These are phyloP conservation scores for Sordariomycetes sp. DNA, from an alignment of 2,329 filamentous ascomycete genomes.

Conservation along the genomic window DNA sequence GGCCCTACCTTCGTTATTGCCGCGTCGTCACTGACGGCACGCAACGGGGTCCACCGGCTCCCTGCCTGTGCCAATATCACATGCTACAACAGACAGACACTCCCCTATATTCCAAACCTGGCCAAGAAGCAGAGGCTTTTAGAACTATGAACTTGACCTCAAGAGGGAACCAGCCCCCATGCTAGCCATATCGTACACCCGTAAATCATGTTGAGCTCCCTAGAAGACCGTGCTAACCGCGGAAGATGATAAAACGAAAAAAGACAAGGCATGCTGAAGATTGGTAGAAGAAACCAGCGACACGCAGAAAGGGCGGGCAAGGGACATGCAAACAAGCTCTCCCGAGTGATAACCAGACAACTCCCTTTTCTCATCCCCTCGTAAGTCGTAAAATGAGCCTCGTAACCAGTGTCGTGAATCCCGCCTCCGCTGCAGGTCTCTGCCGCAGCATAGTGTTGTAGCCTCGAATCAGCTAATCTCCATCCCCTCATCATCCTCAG, in stretches of 20 bases:
- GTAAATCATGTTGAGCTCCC: no score
- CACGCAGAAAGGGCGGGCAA: not conserved
- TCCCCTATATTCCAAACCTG: no score
- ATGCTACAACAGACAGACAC: no score
- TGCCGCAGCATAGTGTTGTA: not conserved
- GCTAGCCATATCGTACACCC: no score
- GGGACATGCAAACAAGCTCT: not conserved
- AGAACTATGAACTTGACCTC: no score
- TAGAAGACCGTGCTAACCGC: not conserved
- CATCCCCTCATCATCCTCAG: slow-evolving; percentile 53
- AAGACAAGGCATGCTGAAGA: not conserved
- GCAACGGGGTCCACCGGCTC: no score
- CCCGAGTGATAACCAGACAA: not conserved
- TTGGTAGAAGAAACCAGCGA: not conserved
- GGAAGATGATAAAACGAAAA: not conserved
- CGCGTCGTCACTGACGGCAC: no score
- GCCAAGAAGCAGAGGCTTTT: no score
- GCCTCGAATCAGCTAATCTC: slow-evolving; percentile 33
- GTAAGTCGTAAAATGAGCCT: not conserved
- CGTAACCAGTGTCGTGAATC: not conserved
- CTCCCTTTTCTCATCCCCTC: not conserved
- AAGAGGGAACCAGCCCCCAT: no score
- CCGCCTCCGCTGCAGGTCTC: not conserved
- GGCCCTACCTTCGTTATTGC: no score
- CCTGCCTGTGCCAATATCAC: no score